Evolutionary conservation across 2,329 filamentous ascomycete genomes (phyloP), one percentile per base, ranked within the genome.

Genomic region (Pochonia chlamydosporia): DNA sequence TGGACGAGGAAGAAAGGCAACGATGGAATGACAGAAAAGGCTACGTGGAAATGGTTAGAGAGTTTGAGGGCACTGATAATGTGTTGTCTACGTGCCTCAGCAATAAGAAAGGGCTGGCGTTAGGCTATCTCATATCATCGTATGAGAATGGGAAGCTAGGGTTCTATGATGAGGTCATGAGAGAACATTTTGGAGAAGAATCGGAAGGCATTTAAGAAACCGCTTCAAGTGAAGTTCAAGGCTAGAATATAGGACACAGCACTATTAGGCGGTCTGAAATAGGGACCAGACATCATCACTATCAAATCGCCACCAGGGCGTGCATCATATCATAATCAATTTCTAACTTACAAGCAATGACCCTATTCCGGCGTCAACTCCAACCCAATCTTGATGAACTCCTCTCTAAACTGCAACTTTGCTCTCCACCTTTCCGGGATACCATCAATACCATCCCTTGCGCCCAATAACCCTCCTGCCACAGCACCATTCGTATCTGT

Each of bases 401-500:
- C 69, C 2, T 59, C 43, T 1, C 49, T 57, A 51, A 70, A 72
- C 57, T 73, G 69, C 49, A 72, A 50, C 51, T 56, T 60, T 8
- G 57, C 51, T 44, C 59, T 56, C 72, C 73, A 75, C 13, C 56
- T 30, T n/a, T 41, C 20, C 1, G 72, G 71, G n/a, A 75, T 66
- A 5, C 59, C 65, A 2, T 63, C 57, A 3, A 64, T 56, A 3
- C 73, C 73, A 41, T 74, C 70, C 23, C 70, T 57, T 2, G 71
- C 72, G 0, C 72, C 72, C 2, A 75, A 48, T 3, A 75, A 51
- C 71, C 0, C n/a, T n/a, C n/a, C n/a, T n/a, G 71, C 69, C 36
- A 75, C 65, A 0, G 72, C 72, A 0, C 54, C 71, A 46, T 75
- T 75, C 0, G 72, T 74, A 49, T 75, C 73, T 1, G 70, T 69